Percentiles rank a stretch among this genome's conserved stretches.
Evolutionary conservation across 2,329 filamentous ascomycete genomes (phyloP).

Genomic region (Fusarium zealandicum): DNA sequence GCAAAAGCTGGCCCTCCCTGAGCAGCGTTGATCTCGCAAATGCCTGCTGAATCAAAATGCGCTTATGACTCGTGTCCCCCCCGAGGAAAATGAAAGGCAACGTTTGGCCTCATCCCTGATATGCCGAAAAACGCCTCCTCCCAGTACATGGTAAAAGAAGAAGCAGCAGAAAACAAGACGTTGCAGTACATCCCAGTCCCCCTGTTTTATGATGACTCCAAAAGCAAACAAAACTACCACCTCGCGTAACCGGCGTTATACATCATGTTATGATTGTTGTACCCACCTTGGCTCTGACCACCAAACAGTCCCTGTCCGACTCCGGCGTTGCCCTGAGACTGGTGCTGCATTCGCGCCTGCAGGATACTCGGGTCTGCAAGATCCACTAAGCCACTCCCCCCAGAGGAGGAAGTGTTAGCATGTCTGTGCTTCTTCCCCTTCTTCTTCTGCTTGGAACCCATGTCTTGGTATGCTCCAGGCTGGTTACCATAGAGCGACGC

Average conservation of each 20-base stretch:
- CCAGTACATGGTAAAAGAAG: slow-evolving; percentile 30
- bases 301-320: slow-evolving; percentile 89
- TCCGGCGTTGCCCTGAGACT: slow-evolving; percentile 80
- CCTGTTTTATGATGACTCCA: slow-evolving; percentile 26
- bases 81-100: slow-evolving; percentile 37
- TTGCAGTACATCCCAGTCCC: slow-evolving; percentile 34
- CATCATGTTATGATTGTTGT: slow-evolving; percentile 80
- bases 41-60: slow-evolving; percentile 45
- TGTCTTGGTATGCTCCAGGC: slow-evolving; percentile 87
- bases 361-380: slow-evolving; percentile 99
- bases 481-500: slow-evolving; percentile 90
- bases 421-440: slow-evolving; percentile 99
- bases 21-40: slow-evolving; percentile 42
- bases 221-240: slow-evolving; percentile 60
- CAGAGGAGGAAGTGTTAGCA: slow-evolving; percentile 99
- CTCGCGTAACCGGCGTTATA: slow-evolving; percentile 75
- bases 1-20: slow-evolving; percentile 40
- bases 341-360: slow-evolving; percentile 95
- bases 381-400: slow-evolving; percentile 99
- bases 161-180: slow-evolving; percentile 34
- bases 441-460: slow-evolving; percentile 98
- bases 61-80: slow-evolving; percentile 42
- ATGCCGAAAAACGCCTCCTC: slow-evolving; percentile 43
- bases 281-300: slow-evolving; percentile 93
- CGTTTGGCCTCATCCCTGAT: slow-evolving; percentile 32